These are phyloP conservation scores for Trichophaea hybrida DNA, from an alignment of 2,329 filamentous ascomycete species.

Conservation along the genomic window DNA sequence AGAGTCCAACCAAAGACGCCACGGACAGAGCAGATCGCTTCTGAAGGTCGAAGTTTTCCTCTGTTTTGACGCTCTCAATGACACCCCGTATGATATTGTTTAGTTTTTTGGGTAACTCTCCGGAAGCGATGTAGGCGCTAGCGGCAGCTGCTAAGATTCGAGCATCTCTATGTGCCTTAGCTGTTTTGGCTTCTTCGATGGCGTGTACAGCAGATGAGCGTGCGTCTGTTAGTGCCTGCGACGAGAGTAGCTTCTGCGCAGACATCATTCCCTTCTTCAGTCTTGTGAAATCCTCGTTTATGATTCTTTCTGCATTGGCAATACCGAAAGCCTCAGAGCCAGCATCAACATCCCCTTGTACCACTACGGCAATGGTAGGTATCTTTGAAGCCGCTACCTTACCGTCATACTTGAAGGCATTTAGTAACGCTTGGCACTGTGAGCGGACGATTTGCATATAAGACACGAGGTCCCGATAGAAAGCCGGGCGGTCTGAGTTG, in stretches of 20 bases:
- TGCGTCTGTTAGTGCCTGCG: constrained; percentile 64
- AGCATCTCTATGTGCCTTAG: constrained; percentile 70
- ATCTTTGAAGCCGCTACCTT: constrained; percentile 63
- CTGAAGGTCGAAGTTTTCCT: constrained; percentile 82
- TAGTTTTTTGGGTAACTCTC: constrained; percentile 80
- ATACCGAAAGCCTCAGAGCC: constrained; percentile 88
- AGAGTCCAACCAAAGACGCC: constrained; percentile 69
- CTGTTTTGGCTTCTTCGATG: constrained; percentile 62
- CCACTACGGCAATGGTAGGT: constrained; percentile 71
- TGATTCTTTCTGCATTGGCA: constrained; percentile 71
- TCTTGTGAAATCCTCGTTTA: constrained; percentile 71
- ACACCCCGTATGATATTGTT: constrained; percentile 85
- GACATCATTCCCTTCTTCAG: constrained; percentile 81
- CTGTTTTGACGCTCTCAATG: constrained; percentile 95
- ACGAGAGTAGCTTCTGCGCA: constrained; percentile 70
- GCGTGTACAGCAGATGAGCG: constrained; percentile 53
- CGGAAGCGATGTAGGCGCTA: constrained; percentile 76
- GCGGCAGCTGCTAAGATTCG: constrained; percentile 77
- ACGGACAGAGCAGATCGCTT: constrained; percentile 73
- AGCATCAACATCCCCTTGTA: constrained; percentile 83
- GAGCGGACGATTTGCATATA: constrained; percentile 79
- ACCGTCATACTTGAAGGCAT: constrained; percentile 80
- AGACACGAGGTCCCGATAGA: constrained; percentile 80
- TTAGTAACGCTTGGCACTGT: constrained; percentile 78
- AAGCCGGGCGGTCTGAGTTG: constrained; percentile 63